A percentile compares a stretch with the other conserved stretches of the same genome.
Conservation (phyloP, 306 rosid genomes). For the Fagus crenata region DNA sequence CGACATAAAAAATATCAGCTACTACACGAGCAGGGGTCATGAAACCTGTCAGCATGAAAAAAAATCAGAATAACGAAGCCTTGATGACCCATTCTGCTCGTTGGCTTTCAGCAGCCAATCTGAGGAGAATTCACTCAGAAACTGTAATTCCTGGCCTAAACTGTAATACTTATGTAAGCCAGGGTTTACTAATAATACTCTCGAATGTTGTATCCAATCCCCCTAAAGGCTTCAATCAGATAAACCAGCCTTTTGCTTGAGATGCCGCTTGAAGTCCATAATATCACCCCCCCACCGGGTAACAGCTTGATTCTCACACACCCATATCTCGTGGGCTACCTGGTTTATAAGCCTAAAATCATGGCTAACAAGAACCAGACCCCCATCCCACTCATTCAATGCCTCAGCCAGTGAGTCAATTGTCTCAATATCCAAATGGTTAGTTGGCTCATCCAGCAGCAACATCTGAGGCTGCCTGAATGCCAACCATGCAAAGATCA, state of each 20-base stretch:
- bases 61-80: slow-evolving; percentile 35
- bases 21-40: slow-evolving; percentile 22
- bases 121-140: slow-evolving; percentile 28
- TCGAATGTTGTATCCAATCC: background rate
- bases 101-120: slow-evolving; percentile 23
- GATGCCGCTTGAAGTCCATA: slow-evolving; percentile 86
- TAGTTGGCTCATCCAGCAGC: slow-evolving; percentile 91
- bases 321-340: slow-evolving; percentile 97
- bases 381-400: slow-evolving; percentile 98
- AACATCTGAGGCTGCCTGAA: slow-evolving; percentile 90
- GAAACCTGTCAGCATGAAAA: slow-evolving; percentile 33
- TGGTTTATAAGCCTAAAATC: slow-evolving; percentile 99
- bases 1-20: slow-evolving; percentile 29
- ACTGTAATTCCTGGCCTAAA: slow-evolving; percentile 23
- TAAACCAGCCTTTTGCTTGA: slow-evolving; percentile 75
- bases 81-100: slow-evolving; percentile 16
- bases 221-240: slow-evolving; percentile 44
- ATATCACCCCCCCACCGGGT: slow-evolving; percentile 93
- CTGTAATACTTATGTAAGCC: slow-evolving; percentile 14
- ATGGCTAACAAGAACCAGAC: slow-evolving; percentile 94
- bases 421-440: slow-evolving; percentile 96
- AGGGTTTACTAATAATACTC: slow-evolving; percentile 14
- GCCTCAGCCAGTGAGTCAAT: slow-evolving; percentile 96
- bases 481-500: slow-evolving; percentile 94
- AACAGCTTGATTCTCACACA: slow-evolving; percentile 81